Base-by-base conservation (phyloP, 345 rosid species). In the Raphanus raphanistrum region DNA sequence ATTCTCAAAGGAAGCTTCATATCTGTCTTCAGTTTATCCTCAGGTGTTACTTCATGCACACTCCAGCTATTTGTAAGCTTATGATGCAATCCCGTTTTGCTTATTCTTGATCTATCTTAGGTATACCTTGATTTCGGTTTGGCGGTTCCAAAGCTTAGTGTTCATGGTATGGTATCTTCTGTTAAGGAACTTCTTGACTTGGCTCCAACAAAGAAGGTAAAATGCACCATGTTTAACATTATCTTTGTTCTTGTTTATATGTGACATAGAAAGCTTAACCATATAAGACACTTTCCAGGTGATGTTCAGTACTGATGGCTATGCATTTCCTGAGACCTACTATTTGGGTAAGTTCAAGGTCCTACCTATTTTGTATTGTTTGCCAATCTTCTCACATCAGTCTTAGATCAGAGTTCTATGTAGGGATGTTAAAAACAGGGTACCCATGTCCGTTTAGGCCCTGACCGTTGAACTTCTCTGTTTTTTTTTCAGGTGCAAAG, bases 241-340 rank as follows among this genome's bases (percentile, higher is more conserved):
- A 13, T 33, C 43, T 36, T n/a, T 38, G 8, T 70, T 21, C 21
- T 21, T 21, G 21, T 21, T 21, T 21, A 21, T 21, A 21, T 21
- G 21, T 21, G 21, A 15, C 12, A 12, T 8, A n/a, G 17, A 73
- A 74, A 73, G 28, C 26, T 21, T 81, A 61, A 73, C 77, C 54
- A 38, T 66, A 38, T 80, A 62, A 79, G 73, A 71, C 25, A 0
- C 78, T 21, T 21, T 88, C 79, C 90, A 94, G 98, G 92, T 94
- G 68, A 94, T 94, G 98, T 92, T 92, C 88, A 94, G 98, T 84
- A 92, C 90, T 2, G 98, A 94, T 87, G 98, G 92, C 11, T 87
- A 84, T 88, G 98, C 95, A 21, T 86, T 84, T 81, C 98, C 97
- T 28, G 98, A 94, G 80, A 87, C 95, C 65, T 83, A 85, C 86